A percentile compares a stretch with the other conserved stretches of the same genome.
These are phyloP conservation scores for Claviceps capensis DNA, from an alignment of 2,329 filamentous ascomycete genomes.

Conservation along the genomic window DNA sequence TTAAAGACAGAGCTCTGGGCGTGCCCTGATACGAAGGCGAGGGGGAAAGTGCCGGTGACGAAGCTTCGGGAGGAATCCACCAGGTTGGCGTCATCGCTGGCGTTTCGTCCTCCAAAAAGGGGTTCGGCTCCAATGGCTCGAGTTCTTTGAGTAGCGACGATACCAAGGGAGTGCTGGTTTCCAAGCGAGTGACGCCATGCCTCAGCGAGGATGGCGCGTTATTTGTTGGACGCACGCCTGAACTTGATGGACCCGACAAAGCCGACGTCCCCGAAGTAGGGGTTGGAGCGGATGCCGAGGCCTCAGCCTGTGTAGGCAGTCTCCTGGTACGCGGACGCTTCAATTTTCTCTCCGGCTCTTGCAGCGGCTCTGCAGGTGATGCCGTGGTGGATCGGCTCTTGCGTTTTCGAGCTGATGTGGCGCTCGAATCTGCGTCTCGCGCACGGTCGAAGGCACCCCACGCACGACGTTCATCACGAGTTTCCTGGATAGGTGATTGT, in stretches of 20 bases:
- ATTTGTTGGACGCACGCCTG: constrained; percentile 9
- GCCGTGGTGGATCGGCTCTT: constrained; percentile 57
- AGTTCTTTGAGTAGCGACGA: constrained; percentile 82
- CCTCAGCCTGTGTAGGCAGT: constrained; percentile 34
- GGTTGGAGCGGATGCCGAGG: constrained; percentile 28
- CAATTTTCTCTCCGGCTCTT: constrained; percentile 66
- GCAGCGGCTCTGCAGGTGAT: constrained; percentile 53
- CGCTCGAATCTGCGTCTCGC: constrained; percentile 47
- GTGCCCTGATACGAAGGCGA: constrained; percentile 51
- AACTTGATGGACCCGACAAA: too few species aligned
- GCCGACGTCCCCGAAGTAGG: constrained; percentile 15
- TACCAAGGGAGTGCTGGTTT: constrained; percentile 61
- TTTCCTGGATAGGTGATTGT: constrained; percentile 48
- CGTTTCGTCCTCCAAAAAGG: constrained; percentile 42
- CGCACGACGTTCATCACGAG: constrained; percentile 65
- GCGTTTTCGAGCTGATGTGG: constrained; percentile 50
- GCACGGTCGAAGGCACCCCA: constrained; percentile 89
- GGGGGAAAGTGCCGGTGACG: constrained; percentile 55
- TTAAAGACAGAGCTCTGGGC: constrained; percentile 51
- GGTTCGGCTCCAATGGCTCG: constrained; percentile 61
- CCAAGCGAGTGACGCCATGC: constrained; percentile 12
- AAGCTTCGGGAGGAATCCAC: constrained; percentile 21
- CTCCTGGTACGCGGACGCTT: constrained; percentile 77
- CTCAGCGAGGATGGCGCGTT: constrained; percentile 8
- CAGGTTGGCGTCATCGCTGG: constrained; percentile 13